phyloP scores from a whole-genome alignment of 225 moss, liverwort and hornwort genomes.

The Pseudisothecium myosuroides region DNA sequence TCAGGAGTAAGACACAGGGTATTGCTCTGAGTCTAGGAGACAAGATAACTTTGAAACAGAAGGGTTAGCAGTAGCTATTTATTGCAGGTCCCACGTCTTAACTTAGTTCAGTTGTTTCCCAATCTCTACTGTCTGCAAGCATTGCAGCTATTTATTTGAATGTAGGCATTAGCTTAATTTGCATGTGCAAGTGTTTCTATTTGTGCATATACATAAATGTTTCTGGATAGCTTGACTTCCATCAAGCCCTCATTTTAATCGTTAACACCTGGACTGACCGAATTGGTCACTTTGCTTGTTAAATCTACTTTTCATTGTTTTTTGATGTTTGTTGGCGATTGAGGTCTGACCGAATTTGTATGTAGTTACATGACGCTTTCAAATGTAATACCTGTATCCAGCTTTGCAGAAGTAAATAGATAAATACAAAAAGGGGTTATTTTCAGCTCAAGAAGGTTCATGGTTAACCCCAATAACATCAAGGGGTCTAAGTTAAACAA shows the following conservation, averaged over 20 bases:
- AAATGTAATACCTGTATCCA: background rate
- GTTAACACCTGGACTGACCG: background rate
- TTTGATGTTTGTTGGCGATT: background rate
- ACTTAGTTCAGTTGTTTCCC: background rate
- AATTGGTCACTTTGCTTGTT: background rate
- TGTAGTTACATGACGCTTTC: background rate
- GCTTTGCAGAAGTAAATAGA: background rate
- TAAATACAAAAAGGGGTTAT: background rate
- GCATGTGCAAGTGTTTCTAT: constrained; percentile 10
- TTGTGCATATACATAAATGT: constrained; percentile 22
- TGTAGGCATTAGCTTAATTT: constrained; percentile 5
- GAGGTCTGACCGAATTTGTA: background rate
- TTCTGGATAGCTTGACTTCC: constrained; percentile 6
- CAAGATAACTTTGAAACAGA: constrained; percentile 96
- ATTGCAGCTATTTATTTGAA: constrained; percentile 15
- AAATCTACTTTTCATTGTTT: no score
- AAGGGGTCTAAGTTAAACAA: background rate
- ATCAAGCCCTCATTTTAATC: constrained; percentile 6
- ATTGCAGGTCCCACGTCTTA: background rate
- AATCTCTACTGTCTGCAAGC: background rate
- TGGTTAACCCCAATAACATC: no score
- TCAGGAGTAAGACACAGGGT: constrained; percentile 97
- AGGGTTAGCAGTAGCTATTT: constrained; percentile 36
- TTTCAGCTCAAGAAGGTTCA: background rate
- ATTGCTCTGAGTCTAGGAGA: constrained; percentile 97